Conservation (phyloP, 1,284 basidiomycete genomes). For the Xerocomus nothofagi region DNA sequence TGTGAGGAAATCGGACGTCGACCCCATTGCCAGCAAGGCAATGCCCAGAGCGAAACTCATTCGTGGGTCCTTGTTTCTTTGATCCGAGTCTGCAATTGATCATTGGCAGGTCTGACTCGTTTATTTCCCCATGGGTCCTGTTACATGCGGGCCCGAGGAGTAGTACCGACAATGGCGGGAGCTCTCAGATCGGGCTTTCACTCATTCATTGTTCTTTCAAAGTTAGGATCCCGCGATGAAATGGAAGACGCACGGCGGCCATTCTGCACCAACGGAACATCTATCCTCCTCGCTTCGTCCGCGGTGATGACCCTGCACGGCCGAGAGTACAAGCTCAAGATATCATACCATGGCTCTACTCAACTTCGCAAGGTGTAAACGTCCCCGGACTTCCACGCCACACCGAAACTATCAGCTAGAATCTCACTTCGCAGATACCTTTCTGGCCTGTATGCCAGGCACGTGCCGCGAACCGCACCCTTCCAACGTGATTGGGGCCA, state of each 20-base stretch:
- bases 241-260: slow-evolving; percentile 18
- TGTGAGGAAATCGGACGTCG: too few species aligned
- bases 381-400: slow-evolving; percentile 7
- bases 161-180: slow-evolving; percentile 5
- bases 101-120: too few species aligned
- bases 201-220: slow-evolving; percentile 15
- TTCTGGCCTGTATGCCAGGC: not conserved
- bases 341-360: not conserved
- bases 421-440: slow-evolving; percentile 1
- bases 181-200: not conserved
- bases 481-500: not conserved
- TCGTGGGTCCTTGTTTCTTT: not conserved
- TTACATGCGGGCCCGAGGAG: slow-evolving; percentile 3
- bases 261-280: not conserved
- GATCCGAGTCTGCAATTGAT: not conserved
- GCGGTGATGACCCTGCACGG: slow-evolving; percentile 19
- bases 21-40: too few species aligned
- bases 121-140: not conserved
- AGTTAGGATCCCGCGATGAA: slow-evolving; percentile 8
- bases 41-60: not conserved
- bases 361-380: not conserved
- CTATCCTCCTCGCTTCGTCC: slow-evolving; percentile 18
- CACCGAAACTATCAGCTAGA: not conserved
- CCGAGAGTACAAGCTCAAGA: not conserved
- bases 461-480: not conserved